Evolutionary conservation across 108 stramenopile genomes (phyloP).

Genomic region (Conticribra guillardii): DNA sequence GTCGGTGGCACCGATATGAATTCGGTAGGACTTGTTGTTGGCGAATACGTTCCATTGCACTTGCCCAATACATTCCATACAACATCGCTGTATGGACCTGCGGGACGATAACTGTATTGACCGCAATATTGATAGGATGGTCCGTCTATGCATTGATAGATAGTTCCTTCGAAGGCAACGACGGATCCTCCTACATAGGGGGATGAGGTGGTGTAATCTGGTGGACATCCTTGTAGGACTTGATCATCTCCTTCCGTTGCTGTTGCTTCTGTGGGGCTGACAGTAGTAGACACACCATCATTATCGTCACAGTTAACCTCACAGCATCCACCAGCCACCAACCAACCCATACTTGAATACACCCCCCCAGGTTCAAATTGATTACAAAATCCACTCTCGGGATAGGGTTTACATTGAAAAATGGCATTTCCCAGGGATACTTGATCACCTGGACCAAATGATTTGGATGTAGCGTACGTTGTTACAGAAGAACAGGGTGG

Average conservation of each 20-base stretch:
- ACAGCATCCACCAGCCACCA: background rate
- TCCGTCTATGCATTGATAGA: background rate
- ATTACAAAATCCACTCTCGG: background rate
- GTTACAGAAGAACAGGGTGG: too few relatives aligned
- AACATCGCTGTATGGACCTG: background rate
- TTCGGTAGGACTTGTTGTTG: background rate
- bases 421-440: too few relatives aligned
- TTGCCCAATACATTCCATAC: background rate
- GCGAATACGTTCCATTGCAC: background rate
- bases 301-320: background rate
- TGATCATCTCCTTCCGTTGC: background rate
- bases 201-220: background rate
- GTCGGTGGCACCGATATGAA: too few relatives aligned
- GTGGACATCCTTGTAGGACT: background rate
- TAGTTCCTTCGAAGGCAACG: background rate
- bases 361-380: background rate
- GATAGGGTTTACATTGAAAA: background rate
- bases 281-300: background rate
- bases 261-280: background rate
- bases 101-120: background rate
- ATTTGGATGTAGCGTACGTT: too few relatives aligned
- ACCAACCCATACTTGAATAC: background rate
- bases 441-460: too few relatives aligned
- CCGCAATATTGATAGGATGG: background rate
- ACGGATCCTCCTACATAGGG: background rate